Conservation (phyloP, 805 yeast genomes). For the Kuraishia capsulata region DNA sequence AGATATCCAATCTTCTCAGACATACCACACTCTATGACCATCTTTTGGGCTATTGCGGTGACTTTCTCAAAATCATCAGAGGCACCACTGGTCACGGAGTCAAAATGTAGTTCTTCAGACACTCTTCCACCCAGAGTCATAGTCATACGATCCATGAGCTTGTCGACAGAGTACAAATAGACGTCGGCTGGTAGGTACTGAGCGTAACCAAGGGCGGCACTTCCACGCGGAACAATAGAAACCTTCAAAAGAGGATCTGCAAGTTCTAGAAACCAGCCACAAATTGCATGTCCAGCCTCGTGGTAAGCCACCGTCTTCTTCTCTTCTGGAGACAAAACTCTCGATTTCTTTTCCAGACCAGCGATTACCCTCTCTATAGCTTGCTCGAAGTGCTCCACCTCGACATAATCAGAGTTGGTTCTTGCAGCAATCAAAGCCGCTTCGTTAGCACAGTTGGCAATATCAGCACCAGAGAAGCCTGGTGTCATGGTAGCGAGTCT, state of each 20-base stretch:
- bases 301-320: constrained; percentile 85
- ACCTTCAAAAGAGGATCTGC: constrained; percentile 92
- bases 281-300: constrained; percentile 95
- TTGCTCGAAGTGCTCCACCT: constrained; percentile 70
- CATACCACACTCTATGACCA: constrained; percentile 89
- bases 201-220: constrained; percentile 94
- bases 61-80: constrained; percentile 89
- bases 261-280: constrained; percentile 84
- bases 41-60: constrained; percentile 78
- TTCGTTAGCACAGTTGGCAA: constrained; percentile 90
- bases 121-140: constrained; percentile 93
- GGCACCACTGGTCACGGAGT: constrained; percentile 85
- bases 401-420: constrained; percentile 51
- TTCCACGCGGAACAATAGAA: constrained; percentile 91
- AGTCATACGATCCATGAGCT: constrained; percentile 77
- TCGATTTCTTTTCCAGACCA: constrained; percentile 83
- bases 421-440: constrained; percentile 93
- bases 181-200: constrained; percentile 90
- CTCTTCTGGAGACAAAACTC: constrained; percentile 71
- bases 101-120: constrained; percentile 82
- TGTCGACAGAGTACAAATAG: constrained; percentile 66
- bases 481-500: constrained; percentile 88
- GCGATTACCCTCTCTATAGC: constrained; percentile 94
- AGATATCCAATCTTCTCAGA: constrained; percentile 65
- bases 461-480: constrained; percentile 94